A percentile compares a stretch with the other conserved stretches of the same genome.
These are phyloP conservation scores for Botrytis aclada DNA, from an alignment of 2,329 filamentous ascomycete species.

Conservation along the genomic window DNA sequence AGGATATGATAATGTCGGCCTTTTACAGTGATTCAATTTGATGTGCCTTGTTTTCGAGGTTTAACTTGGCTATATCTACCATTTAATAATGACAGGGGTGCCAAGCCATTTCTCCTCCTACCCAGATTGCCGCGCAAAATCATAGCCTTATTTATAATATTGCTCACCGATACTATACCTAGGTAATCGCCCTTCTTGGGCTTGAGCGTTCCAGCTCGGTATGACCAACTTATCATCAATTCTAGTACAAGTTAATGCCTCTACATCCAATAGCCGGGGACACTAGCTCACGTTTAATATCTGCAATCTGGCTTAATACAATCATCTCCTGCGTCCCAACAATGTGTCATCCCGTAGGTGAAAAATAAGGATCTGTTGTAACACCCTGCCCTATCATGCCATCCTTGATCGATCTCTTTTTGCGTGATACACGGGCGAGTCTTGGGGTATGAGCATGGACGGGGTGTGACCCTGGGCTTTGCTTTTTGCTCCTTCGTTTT, in stretches of 20 bases:
- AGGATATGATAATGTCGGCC: too few relatives aligned
- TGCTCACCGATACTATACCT: too few relatives aligned
- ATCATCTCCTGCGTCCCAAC: not conserved
- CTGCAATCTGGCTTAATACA: not conserved
- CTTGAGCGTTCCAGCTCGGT: too few relatives aligned
- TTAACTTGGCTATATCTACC: too few relatives aligned
- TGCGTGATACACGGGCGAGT: not conserved
- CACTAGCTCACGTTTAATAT: not conserved
- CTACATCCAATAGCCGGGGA: not conserved
- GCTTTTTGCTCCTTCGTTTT: not conserved
- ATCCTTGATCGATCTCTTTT: conserved; percentile 10
- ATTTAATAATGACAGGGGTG: too few relatives aligned
- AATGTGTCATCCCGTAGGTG: not conserved
- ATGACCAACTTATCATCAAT: too few relatives aligned
- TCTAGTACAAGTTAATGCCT: not conserved
- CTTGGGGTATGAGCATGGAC: not conserved
- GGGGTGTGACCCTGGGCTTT: not conserved
- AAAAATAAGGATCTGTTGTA: not conserved
- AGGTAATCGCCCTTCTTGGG: too few relatives aligned
- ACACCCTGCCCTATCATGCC: not conserved
- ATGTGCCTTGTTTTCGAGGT: too few relatives aligned
- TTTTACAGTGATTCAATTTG: too few relatives aligned
- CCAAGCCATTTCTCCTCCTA: too few relatives aligned
- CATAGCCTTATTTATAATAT: too few relatives aligned
- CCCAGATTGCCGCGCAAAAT: too few relatives aligned